A percentile compares a stretch with the other conserved stretches of the same genome.
Evolutionary conservation across 2,329 filamentous ascomycete genomes (phyloP).

Genomic region (Diaporthe humulicola): DNA sequence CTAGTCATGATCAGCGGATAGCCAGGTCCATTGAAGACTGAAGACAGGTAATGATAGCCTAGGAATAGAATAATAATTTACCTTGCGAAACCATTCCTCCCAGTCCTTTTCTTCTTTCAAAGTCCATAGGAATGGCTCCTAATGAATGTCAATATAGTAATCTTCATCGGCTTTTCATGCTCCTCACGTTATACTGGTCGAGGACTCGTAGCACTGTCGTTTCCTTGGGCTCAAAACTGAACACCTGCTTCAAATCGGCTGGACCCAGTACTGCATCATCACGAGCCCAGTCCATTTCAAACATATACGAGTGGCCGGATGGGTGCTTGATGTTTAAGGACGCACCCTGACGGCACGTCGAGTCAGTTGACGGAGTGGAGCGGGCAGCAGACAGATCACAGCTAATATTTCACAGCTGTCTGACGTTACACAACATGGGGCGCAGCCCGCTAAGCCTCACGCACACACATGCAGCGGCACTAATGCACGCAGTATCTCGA

Average conservation of each 20-base stretch:
- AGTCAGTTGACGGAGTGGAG: not conserved
- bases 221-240: slow-evolving; percentile 22
- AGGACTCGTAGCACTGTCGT: slow-evolving; percentile 13
- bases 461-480: not conserved
- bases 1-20: not conserved
- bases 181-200: not conserved
- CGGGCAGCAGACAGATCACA: not conserved
- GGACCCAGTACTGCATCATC: slow-evolving; percentile 8
- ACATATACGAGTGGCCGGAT: not conserved
- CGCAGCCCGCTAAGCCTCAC: slow-evolving; percentile 13
- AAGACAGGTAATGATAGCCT: too few relatives aligned
- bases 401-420: not conserved
- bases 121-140: slow-evolving; percentile 7
- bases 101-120: slow-evolving; percentile 35
- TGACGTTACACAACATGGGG: slow-evolving; percentile 14
- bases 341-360: not conserved
- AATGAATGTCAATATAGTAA: not conserved
- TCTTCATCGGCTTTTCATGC: too few relatives aligned
- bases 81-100: slow-evolving; percentile 25
- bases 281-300: slow-evolving; percentile 19
- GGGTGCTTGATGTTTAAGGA: not conserved
- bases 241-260: slow-evolving; percentile 23
- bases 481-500: slow-evolving; percentile 17
- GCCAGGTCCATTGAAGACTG: too few relatives aligned
- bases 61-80: not conserved